Conservation (phyloP, 192 early-diverging fungal genomes). For the Linnemannia hyalina region DNA sequence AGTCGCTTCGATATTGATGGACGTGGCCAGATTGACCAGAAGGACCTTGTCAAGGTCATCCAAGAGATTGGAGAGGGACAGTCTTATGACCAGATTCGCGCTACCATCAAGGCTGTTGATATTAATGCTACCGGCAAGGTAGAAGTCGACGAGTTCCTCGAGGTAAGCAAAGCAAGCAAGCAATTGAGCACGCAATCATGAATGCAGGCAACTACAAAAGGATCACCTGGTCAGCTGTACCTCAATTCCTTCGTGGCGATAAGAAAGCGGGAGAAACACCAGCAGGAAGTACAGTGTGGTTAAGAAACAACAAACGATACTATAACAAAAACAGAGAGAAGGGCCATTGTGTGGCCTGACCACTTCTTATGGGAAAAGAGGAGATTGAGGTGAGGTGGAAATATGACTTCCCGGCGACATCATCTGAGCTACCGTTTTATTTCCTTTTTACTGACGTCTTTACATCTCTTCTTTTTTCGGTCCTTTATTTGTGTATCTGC, state of each 20-base stretch:
- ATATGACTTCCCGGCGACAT: neutral
- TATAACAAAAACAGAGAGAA: neutral
- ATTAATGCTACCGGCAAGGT: constrained; percentile 77
- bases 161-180: constrained; percentile 60
- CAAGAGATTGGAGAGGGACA: constrained; percentile 74
- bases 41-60: constrained; percentile 72
- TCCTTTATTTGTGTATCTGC: neutral
- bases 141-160: constrained; percentile 85
- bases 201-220: neutral
- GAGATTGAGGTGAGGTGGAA: neutral
- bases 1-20: constrained; percentile 71
- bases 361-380: neutral
- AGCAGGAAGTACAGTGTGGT: neutral
- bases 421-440: constrained; percentile 1
- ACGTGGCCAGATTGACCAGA: constrained; percentile 77
- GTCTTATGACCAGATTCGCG: constrained; percentile 82
- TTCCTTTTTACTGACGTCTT: neutral
- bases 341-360: constrained; percentile 6
- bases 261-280: neutral
- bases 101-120: constrained; percentile 75
- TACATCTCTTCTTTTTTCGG: constrained; percentile 3
- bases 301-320: neutral
- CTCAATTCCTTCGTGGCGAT: neutral
- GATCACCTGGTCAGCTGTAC: neutral
- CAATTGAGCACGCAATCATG: neutral